phyloP scores from a whole-genome alignment of 1,284 basidiomycete genomes.

The Ceratorhiza oryzae-sativae region DNA sequence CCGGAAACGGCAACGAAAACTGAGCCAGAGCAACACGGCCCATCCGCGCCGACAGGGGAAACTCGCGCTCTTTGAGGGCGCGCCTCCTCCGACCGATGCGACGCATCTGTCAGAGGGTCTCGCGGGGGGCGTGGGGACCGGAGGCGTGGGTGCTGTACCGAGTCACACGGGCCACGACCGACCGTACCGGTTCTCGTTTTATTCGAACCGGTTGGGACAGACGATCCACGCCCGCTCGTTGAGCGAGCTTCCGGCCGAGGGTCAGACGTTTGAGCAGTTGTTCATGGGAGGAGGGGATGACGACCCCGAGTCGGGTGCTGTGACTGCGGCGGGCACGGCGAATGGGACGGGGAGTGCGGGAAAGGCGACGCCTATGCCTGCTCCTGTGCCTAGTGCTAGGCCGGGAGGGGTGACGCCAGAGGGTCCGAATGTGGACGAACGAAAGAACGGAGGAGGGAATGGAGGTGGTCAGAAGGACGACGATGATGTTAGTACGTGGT shows the following conservation, averaged over 20 bases:
- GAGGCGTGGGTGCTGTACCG: conserved; percentile 38
- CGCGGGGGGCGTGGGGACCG: conserved; percentile 28
- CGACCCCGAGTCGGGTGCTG: not conserved
- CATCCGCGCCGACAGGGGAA: conserved; percentile 72
- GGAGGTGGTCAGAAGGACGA: conserved; percentile 55
- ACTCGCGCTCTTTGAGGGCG: conserved; percentile 89
- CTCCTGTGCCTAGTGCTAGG: not conserved
- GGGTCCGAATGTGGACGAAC: not conserved
- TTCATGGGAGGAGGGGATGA: conserved; percentile 65
- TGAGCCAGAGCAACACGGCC: conserved; percentile 75
- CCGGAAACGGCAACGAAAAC: conserved; percentile 74
- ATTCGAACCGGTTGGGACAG: conserved; percentile 90
- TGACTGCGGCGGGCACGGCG: conserved; percentile 4
- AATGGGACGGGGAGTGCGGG: conserved; percentile 29
- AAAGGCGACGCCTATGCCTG: conserved; percentile 10
- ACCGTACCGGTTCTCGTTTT: conserved; percentile 98
- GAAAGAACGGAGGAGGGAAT: conserved; percentile 10
- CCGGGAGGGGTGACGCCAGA: conserved; percentile 14
- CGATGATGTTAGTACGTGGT: conserved; percentile 88
- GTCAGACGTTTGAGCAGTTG: conserved; percentile 91
- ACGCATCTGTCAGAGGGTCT: conserved; percentile 13
- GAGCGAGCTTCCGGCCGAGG: conserved; percentile 92
- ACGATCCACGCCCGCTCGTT: conserved; percentile 96
- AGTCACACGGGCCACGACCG: conserved; percentile 72
- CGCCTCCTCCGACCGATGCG: conserved; percentile 52